Percentiles rank a stretch among this genome's conserved stretches.
phyloP scores from a whole-genome alignment of 2,329 filamentous ascomycete genomes.

The Rhynchosporium graminicola region DNA sequence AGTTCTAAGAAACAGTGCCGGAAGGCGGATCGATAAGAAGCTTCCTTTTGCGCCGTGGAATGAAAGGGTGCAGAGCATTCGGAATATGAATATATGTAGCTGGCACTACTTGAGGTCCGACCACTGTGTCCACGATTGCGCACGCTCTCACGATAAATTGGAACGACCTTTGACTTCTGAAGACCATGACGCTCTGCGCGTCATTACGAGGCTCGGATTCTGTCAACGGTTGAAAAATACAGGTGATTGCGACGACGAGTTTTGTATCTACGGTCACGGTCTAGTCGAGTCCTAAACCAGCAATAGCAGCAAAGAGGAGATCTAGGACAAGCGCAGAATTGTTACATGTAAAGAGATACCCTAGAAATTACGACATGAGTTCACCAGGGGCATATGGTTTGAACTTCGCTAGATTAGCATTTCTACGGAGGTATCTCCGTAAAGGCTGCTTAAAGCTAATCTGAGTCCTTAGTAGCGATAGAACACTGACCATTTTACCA shows the following conservation, averaged over 20 bases:
- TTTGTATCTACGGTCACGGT: neutral
- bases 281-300: neutral
- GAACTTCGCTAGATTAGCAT: too few species aligned
- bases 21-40: conserved; percentile 20
- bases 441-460: too few species aligned
- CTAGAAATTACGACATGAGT: too few species aligned
- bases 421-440: too few species aligned
- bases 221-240: neutral
- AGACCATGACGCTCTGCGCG: neutral
- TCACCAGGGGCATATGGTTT: too few species aligned
- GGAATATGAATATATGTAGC: conserved; percentile 19
- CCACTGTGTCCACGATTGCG: neutral
- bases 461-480: too few species aligned
- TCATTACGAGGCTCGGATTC: neutral
- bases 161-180: neutral
- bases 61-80: conserved; percentile 10
- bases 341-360: too few species aligned
- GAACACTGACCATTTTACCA: too few species aligned
- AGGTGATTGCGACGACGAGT: conserved; percentile 1
- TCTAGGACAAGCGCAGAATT: too few species aligned
- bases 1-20: conserved; percentile 10
- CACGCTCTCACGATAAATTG: neutral
- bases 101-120: conserved; percentile 18
- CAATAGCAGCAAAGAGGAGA: too few species aligned
- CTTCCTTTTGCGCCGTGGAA: conserved; percentile 5